A percentile compares a stretch with the other conserved stretches of the same genome.
These are phyloP conservation scores for Zizania latifolia DNA, from an alignment of 176 grass and related monocot genomes.

Conservation along the genomic window DNA sequence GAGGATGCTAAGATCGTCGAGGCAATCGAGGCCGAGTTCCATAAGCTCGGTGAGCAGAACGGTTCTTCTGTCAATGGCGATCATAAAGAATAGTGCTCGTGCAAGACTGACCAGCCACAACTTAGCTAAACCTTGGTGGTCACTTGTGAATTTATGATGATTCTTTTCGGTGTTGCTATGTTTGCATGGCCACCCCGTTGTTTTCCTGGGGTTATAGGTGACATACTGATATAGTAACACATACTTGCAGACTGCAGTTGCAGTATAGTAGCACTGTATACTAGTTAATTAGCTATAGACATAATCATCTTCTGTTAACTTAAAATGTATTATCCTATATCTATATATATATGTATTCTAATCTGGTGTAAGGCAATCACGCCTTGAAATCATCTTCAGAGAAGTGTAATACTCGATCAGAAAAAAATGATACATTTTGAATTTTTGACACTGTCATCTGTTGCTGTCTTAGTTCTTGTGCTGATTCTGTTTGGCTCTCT, in stretches of 20 bases:
- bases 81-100: neutral
- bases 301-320: constrained; percentile 13
- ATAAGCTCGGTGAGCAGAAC: constrained; percentile 61
- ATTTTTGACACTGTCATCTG: neutral
- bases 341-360: neutral
- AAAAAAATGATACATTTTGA: constrained; percentile 10
- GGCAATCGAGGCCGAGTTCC: constrained; percentile 70
- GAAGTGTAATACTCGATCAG: neutral
- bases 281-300: neutral
- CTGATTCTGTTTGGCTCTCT: neutral
- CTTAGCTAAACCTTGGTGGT: neutral
- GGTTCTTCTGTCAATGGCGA: constrained; percentile 18
- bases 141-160: constrained; percentile 1
- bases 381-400: constrained; percentile 10
- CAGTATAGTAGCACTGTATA: constrained; percentile 15
- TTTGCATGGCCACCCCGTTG: constrained; percentile 7
- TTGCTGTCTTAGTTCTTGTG: neutral
- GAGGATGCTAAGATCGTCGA: constrained; percentile 55
- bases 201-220: neutral
- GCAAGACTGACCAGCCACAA: neutral
- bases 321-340: neutral
- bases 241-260: too few relatives aligned
- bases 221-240: neutral
- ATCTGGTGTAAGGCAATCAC: neutral
- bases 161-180: neutral